A percentile compares a stretch with the other conserved stretches of the same genome.
Evolutionary conservation across 169 alveolate genomes (phyloP).

Genomic region (Babesia ovis): DNA sequence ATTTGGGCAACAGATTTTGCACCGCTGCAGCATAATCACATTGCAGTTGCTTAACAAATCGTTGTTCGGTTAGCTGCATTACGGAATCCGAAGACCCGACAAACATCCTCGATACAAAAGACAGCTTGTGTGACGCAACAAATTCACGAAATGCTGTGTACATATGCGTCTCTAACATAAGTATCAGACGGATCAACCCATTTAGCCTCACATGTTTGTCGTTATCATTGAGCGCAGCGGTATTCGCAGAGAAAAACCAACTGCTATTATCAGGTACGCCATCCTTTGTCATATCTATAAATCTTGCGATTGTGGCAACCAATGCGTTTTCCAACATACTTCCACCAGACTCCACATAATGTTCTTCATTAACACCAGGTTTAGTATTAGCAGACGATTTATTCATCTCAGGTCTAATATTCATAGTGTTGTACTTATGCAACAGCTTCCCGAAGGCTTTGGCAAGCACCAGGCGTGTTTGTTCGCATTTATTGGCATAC

Average conservation of each 20-base stretch:
- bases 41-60: slow-evolving; percentile 4
- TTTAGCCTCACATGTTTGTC: slow-evolving; percentile 3
- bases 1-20: slow-evolving; percentile 28
- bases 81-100: background rate
- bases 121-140: slow-evolving; percentile 24
- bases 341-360: too few species aligned
- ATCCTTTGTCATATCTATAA: slow-evolving; percentile 31
- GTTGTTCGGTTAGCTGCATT: slow-evolving; percentile 18
- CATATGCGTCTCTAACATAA: slow-evolving; percentile 4
- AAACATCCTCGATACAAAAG: slow-evolving; percentile 38
- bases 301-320: slow-evolving; percentile 10
- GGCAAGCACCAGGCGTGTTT: background rate
- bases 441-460: slow-evolving; percentile 2
- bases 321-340: slow-evolving; percentile 35
- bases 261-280: background rate
- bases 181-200: background rate
- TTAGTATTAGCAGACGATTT: background rate
- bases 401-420: too few species aligned
- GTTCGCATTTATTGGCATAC: slow-evolving; percentile 30
- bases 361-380: background rate
- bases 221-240: background rate
- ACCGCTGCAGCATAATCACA: slow-evolving; percentile 6
- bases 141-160: slow-evolving; percentile 1
- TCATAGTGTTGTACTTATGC: background rate
- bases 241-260: slow-evolving; percentile 1